Evolutionary conservation across 2,329 filamentous ascomycete genomes (phyloP), one percentile per base, ranked within the genome.

Genomic region (Claviceps capensis): DNA sequence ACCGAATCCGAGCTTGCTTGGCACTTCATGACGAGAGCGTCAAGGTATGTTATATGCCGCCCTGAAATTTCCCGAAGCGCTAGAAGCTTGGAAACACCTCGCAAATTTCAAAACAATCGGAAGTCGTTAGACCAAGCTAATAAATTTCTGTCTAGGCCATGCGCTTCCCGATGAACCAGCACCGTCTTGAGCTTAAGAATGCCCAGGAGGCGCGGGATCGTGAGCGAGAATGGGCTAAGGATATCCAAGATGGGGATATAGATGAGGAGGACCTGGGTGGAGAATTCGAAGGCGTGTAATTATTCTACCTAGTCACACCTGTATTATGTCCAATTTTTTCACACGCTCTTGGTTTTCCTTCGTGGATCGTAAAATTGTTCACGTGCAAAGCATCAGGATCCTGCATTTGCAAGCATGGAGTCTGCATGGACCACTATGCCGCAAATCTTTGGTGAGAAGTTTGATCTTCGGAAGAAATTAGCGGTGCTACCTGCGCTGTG

Each of bases 151-250:
- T 26, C 26, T 49, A 91, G 87, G 91, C 93, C 26, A 98, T 98
- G 93, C 83, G 93, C 52, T 98, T 97, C 72, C 93, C 93, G 2
- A 97, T 97, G 91, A 96, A 98, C 74, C 93, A 97, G 70, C 93
- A 98, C 71, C 82, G 93, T 17, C 77, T 97, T 52, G 93, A 98
- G 71, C 78, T 98, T 52, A 97, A 96, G 79, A 97, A 95, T 62
- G 93, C 93, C 0, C 91, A 97, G 69, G 94, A 98, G 71, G 93
- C 93, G n/a, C 81, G 93, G 49, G 93, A 98, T 69, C 80, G 93
- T 19, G 93, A 98, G 75, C 81, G 93, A 17, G 93, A 98, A 71
- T 82, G 98, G 76, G 93, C 90, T 57, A 97, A 97, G 77, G 93
- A 98, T 75, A 97, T 98, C 65, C 88, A 95, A 70, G 93, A 97